phyloP scores from a whole-genome alignment of 2,329 filamentous ascomycete genomes.

The Leptographium flavum region DNA sequence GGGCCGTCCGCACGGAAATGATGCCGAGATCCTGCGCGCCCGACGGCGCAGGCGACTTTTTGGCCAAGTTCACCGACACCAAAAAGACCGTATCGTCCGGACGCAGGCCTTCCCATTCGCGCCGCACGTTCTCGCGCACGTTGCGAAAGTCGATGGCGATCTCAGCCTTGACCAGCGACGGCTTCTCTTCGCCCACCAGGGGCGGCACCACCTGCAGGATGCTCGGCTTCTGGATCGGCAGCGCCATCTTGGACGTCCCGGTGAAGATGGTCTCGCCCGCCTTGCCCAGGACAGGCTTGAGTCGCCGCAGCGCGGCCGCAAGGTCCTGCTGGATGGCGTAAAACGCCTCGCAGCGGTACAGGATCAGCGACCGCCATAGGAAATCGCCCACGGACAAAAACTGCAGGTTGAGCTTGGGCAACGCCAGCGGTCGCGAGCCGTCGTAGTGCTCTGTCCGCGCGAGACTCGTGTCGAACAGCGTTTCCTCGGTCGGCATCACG shows the following conservation, averaged over 20 bases:
- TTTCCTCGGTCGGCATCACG: slow-evolving; percentile 70
- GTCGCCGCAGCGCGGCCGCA: slow-evolving; percentile 63
- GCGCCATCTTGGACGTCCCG: slow-evolving; percentile 82
- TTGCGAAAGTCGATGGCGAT: slow-evolving; percentile 71
- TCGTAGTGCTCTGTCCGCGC: slow-evolving; percentile 76
- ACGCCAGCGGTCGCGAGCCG: slow-evolving; percentile 70
- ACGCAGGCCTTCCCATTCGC: slow-evolving; percentile 81
- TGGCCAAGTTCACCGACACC: slow-evolving; percentile 52
- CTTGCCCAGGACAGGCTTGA: slow-evolving; percentile 54
- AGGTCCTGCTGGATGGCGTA: slow-evolving; percentile 89
- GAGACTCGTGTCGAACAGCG: slow-evolving; percentile 66
- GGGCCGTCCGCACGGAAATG: slow-evolving; percentile 61
- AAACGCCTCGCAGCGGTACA: slow-evolving; percentile 84
- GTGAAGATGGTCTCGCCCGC: slow-evolving; percentile 59
- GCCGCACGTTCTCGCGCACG: slow-evolving; percentile 59
- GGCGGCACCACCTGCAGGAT: slow-evolving; percentile 77
- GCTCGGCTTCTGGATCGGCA: slow-evolving; percentile 67
- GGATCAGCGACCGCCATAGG: slow-evolving; percentile 81
- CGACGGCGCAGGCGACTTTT: slow-evolving; percentile 29
- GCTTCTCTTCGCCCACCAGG: slow-evolving; percentile 67
- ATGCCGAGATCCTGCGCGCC: slow-evolving; percentile 52
- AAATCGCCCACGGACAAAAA: slow-evolving; percentile 94
- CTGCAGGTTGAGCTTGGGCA: slow-evolving; percentile 90
- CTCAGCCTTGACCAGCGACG: slow-evolving; percentile 76
- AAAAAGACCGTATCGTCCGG: slow-evolving; percentile 85